A percentile compares a stretch with the other conserved stretches of the same genome.
Conservation (phyloP, 2,329 filamentous ascomycete genomes). For the Beauveria caledonica region DNA sequence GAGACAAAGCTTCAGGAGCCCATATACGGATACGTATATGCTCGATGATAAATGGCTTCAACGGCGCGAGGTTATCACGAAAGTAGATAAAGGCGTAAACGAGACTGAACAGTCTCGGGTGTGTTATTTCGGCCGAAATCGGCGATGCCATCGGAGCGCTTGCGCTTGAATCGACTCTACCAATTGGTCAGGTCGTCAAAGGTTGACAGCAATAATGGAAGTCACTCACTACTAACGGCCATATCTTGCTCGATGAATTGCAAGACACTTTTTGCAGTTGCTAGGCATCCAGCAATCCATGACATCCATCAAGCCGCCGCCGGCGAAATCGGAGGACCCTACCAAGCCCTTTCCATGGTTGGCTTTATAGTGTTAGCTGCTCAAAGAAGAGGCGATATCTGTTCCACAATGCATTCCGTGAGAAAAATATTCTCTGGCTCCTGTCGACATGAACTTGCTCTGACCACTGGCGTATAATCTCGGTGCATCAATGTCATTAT, state of each 20-base stretch:
- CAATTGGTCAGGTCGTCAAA: slow-evolving; percentile 87
- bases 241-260: slow-evolving; percentile 85
- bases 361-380: slow-evolving; percentile 18
- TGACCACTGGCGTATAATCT: slow-evolving; percentile 21
- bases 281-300: slow-evolving; percentile 90
- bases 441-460: slow-evolving; percentile 21
- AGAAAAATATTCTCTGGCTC: slow-evolving; percentile 19
- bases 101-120: slow-evolving; percentile 72
- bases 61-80: slow-evolving; percentile 77
- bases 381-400: slow-evolving; percentile 21
- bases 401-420: slow-evolving; percentile 21
- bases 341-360: slow-evolving; percentile 17
- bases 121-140: slow-evolving; percentile 61
- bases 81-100: slow-evolving; percentile 79
- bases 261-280: slow-evolving; percentile 70
- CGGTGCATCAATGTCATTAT: slow-evolving; percentile 20
- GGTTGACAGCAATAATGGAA: slow-evolving; percentile 48
- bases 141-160: slow-evolving; percentile 73
- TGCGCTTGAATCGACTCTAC: slow-evolving; percentile 86
- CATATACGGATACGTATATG: slow-evolving; percentile 57
- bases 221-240: slow-evolving; percentile 42
- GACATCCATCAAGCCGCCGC: slow-evolving; percentile 33
- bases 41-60: slow-evolving; percentile 84
- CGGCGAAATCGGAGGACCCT: slow-evolving; percentile 12
- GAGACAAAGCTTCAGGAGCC: slow-evolving; percentile 68